Percentiles rank a stretch among this genome's conserved stretches.
Conservation (phyloP, 2,329 filamentous ascomycete genomes). For the Eurotiales sp. region DNA sequence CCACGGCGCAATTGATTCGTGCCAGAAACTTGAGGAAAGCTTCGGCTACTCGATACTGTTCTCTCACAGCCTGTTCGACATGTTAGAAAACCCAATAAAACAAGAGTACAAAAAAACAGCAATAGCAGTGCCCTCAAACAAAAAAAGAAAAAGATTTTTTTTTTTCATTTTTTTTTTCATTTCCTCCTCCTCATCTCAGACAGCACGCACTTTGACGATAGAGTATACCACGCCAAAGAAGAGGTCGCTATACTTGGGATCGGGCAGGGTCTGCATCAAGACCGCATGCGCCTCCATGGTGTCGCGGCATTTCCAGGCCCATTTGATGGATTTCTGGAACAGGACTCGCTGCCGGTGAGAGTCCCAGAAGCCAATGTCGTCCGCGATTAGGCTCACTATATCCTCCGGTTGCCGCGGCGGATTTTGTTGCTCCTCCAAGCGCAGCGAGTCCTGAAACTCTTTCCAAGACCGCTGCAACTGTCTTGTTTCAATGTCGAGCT, state of each 20-base stretch:
- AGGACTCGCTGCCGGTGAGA: slow-evolving; percentile 24
- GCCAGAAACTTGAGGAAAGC: slow-evolving; percentile 30
- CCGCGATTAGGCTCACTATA: slow-evolving; percentile 25
- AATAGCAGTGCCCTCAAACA: neutral
- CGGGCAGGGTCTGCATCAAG: slow-evolving; percentile 26
- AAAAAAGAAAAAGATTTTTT: no score
- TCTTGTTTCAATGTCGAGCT: slow-evolving; percentile 37
- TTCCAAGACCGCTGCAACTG: slow-evolving; percentile 36
- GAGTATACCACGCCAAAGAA: slow-evolving; percentile 36
- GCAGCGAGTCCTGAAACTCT: slow-evolving; percentile 28
- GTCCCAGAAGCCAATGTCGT: slow-evolving; percentile 27
- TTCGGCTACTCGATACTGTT: slow-evolving; percentile 33
- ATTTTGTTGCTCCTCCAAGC: slow-evolving; percentile 23
- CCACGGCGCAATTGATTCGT: slow-evolving; percentile 30
- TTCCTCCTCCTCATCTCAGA: neutral
- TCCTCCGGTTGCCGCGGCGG: slow-evolving; percentile 24
- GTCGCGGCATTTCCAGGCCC: slow-evolving; percentile 27
- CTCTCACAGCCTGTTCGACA: slow-evolving; percentile 28
- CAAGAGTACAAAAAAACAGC: neutral
- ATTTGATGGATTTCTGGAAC: slow-evolving; percentile 23
- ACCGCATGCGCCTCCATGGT: slow-evolving; percentile 27
- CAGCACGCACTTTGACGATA: slow-evolving; percentile 30
- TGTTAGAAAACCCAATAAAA: no score
- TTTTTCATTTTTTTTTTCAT: neutral
- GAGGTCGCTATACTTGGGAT: slow-evolving; percentile 28